Evolutionary conservation across 495 filamentous ascomycete species (phyloP).

Genomic region (Staphylotrichum longicolle): DNA sequence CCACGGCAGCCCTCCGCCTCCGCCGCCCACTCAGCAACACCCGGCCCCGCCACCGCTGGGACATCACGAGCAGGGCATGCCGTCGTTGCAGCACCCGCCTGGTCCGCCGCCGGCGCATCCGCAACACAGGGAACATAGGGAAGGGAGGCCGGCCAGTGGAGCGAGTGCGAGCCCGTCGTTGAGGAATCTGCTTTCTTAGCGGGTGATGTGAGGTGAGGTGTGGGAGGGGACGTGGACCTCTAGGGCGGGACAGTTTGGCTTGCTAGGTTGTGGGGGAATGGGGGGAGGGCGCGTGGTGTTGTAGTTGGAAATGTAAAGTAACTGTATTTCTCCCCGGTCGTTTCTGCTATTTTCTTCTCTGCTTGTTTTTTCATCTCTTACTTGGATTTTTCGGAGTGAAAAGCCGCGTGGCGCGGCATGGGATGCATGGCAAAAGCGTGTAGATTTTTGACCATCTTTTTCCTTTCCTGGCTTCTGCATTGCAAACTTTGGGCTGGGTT

Average conservation of each 20-base stretch:
- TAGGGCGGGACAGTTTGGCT: too few species aligned
- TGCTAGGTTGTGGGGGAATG: neutral
- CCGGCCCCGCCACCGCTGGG: too few species aligned
- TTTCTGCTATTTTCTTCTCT: too few species aligned
- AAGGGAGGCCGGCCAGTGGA: constrained; percentile 49
- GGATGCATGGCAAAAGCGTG: constrained; percentile 5
- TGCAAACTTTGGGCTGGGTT: neutral
- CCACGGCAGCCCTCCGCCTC: constrained; percentile 38
- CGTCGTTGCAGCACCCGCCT: neutral
- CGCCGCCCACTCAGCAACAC: constrained; percentile 18
- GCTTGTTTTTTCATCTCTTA: neutral
- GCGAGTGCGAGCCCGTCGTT: constrained; percentile 76
- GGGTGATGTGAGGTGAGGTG: neutral
- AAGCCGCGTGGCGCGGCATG: neutral
- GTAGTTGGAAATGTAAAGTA: constrained; percentile 1
- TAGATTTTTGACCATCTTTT: neutral
- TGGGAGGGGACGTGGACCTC: too few species aligned
- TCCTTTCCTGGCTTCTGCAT: neutral
- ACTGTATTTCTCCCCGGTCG: neutral
- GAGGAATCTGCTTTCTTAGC: constrained; percentile 67
- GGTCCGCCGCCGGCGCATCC: constrained; percentile 4
- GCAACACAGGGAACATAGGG: neutral
- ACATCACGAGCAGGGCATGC: too few species aligned
- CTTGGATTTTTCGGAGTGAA: neutral
- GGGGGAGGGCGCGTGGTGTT: neutral